Evolutionary conservation across 345 rosid species (phyloP).

Genomic region (Brassica cretica): DNA sequence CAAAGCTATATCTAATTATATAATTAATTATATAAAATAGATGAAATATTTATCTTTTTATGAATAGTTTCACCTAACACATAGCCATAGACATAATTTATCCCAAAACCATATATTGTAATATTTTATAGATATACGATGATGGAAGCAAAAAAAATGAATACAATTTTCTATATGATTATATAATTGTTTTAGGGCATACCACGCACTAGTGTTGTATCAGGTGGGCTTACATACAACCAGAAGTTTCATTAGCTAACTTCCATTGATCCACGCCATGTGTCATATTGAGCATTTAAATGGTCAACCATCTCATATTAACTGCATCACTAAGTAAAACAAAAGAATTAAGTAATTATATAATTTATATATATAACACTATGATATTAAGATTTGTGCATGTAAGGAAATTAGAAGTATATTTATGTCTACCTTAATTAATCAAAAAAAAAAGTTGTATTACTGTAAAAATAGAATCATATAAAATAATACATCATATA

Average conservation of each 20-base stretch:
- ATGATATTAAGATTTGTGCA: not conserved
- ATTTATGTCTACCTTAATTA: not conserved
- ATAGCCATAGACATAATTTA: not conserved
- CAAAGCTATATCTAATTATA: not conserved
- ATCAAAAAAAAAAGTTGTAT: not conserved
- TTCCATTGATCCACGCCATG: conserved; percentile 24
- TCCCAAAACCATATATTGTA: not conserved
- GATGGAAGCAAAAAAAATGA: conserved; percentile 1
- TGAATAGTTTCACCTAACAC: conserved; percentile 4
- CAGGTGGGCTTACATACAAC: conserved; percentile 28
- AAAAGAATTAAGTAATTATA: not conserved
- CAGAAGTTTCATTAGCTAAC: conserved; percentile 28
- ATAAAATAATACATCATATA: not conserved
- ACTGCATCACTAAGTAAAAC: not conserved
- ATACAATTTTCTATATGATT: not conserved
- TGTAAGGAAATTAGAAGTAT: not conserved
- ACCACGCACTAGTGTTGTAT: conserved; percentile 37
- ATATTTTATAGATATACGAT: conserved; percentile 7
- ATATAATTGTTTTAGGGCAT: conserved; percentile 17
- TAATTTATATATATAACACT: not conserved
- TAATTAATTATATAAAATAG: not conserved
- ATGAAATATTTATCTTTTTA: not conserved
- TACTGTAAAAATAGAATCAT: not conserved
- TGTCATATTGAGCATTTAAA: not conserved
- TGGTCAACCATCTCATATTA: conserved; percentile 26